Evolutionary conservation across 208 protist species (phyloP).

Genomic region (Trypanosoma theileri): DNA sequence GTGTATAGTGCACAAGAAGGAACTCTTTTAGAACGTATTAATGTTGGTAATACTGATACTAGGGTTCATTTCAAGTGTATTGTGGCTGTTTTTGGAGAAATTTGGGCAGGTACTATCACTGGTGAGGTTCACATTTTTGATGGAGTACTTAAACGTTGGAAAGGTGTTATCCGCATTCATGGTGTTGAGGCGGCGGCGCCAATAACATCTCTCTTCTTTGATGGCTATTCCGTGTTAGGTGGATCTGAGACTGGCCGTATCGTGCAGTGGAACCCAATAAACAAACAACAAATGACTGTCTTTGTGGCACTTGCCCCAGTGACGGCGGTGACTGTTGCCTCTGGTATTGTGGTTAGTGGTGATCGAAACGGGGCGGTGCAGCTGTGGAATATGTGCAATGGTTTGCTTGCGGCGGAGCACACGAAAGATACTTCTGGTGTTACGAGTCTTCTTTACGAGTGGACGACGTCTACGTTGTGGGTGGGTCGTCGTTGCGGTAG

Average conservation of each 20-base stretch:
- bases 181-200: slow-evolving; percentile 38
- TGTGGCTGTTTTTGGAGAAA: slow-evolving; percentile 46
- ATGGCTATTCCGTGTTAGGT: slow-evolving; percentile 47
- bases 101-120: slow-evolving; percentile 54
- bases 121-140: slow-evolving; percentile 56
- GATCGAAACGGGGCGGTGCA: slow-evolving; percentile 53
- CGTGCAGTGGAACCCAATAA: slow-evolving; percentile 47
- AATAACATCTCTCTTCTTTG: slow-evolving; percentile 55
- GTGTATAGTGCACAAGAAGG: slow-evolving; percentile 39
- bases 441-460: slow-evolving; percentile 52
- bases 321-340: slow-evolving; percentile 46
- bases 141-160: slow-evolving; percentile 15
- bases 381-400: slow-evolving; percentile 49
- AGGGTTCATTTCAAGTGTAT: slow-evolving; percentile 42
- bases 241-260: slow-evolving; percentile 50
- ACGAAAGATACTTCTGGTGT: slow-evolving; percentile 42
- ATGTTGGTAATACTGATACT: slow-evolving; percentile 8
- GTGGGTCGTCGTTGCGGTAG: slow-evolving; percentile 54
- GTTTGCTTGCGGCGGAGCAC: slow-evolving; percentile 37
- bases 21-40: slow-evolving; percentile 29
- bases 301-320: slow-evolving; percentile 46
- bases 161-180: slow-evolving; percentile 24
- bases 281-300: slow-evolving; percentile 35
- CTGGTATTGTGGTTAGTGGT: slow-evolving; percentile 57
- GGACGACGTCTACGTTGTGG: slow-evolving; percentile 60